Percentiles rank a stretch among this genome's conserved stretches.
Conservation (phyloP, 176 grass and related monocot species). For the Cenchrus americanus region DNA sequence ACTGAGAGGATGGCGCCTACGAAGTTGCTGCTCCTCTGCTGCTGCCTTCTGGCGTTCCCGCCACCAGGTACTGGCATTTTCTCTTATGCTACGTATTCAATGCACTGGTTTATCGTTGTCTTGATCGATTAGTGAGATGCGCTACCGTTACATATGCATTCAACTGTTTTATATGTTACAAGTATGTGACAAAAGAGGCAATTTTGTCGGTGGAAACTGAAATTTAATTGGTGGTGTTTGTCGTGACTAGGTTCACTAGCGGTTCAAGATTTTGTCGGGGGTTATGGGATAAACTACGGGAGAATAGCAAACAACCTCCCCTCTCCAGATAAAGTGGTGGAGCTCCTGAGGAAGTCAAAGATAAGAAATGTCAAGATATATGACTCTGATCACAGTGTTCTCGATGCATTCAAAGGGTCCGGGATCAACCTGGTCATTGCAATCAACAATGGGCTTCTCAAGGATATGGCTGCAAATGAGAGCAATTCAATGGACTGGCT, state of each 20-base stretch:
- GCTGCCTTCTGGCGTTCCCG: slow-evolving; percentile 55
- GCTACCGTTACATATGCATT: background rate
- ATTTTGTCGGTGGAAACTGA: background rate
- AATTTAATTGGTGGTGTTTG: slow-evolving; percentile 38
- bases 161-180: background rate
- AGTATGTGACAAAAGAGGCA: background rate
- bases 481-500: slow-evolving; percentile 74
- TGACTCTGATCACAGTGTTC: slow-evolving; percentile 72
- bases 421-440: slow-evolving; percentile 81
- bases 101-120: background rate
- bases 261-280: slow-evolving; percentile 66
- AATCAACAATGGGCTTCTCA: slow-evolving; percentile 62
- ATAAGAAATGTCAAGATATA: slow-evolving; percentile 99
- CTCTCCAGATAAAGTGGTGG: slow-evolving; percentile 77
- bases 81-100: background rate
- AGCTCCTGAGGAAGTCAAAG: slow-evolving; percentile 72
- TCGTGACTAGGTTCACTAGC: slow-evolving; percentile 48
- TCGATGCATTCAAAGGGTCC: slow-evolving; percentile 83
- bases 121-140: background rate
- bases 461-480: slow-evolving; percentile 75
- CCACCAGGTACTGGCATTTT: slow-evolving; percentile 40
- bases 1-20: slow-evolving; percentile 17
- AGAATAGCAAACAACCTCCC: slow-evolving; percentile 92
- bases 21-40: slow-evolving; percentile 51
- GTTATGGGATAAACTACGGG: slow-evolving; percentile 91